Evolutionary conservation across 352 stramenopile genomes (phyloP), one percentile per base, ranked within the genome.

Genomic region (Thalassiosira mediterranea): DNA sequence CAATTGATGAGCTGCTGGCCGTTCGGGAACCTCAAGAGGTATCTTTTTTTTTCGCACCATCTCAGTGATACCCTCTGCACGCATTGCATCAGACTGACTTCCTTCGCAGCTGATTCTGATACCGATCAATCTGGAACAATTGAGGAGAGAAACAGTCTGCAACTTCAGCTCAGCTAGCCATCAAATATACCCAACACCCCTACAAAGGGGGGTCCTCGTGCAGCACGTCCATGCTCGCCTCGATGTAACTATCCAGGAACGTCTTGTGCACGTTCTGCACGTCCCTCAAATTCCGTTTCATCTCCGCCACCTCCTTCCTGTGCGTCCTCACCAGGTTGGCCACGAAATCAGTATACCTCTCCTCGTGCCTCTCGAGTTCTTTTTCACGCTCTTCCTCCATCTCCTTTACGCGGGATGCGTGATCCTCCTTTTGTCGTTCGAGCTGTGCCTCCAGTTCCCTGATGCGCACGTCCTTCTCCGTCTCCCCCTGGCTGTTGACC

Each of bases 161-260:
- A n/a, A n/a, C n/a, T n/a, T n/a, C n/a, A n/a, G n/a, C n/a, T n/a
- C n/a, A n/a, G n/a, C n/a, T n/a, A n/a, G n/a, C n/a, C n/a, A n/a
- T n/a, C n/a, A n/a, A n/a, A n/a, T n/a, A n/a, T n/a, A n/a, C n/a
- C n/a, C n/a, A n/a, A n/a, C n/a, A n/a, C n/a, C n/a, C n/a, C n/a
- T n/a, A n/a, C n/a, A n/a, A n/a, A n/a, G n/a, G n/a, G n/a, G n/a
- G n/a, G n/a, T n/a, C n/a, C n/a, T n/a, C n/a, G n/a, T n/a, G 37
- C 37, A 44, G 15, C 8, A 15, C 37, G 15, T 44, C 37, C 37
- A 44, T 8, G 37, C 37, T 44, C 15, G 37, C 37, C 37, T 44
- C 37, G 8, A 44, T 15, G 15, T 44, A 44, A 44, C 37, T 44
- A 44, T 44, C 37, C 37, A 44, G 37, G 37, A 44, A 44, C 37